These are phyloP conservation scores for Cercospora sp. DNA, from an alignment of 2,329 filamentous ascomycete genomes.

Conservation along the genomic window DNA sequence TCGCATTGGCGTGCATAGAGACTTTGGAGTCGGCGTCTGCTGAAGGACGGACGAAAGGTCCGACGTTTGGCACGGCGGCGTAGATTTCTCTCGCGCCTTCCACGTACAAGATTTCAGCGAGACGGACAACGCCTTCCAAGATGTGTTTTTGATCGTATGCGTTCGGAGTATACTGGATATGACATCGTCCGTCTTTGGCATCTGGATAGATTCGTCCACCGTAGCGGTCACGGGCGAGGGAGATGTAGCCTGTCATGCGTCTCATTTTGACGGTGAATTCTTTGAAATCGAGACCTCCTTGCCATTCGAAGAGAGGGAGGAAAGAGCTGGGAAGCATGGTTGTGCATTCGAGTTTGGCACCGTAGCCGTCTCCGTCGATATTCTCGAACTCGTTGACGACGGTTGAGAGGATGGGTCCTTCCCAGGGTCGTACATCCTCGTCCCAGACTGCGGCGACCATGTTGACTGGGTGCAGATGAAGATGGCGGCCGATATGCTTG, in stretches of 20 bases:
- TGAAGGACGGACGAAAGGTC: conserved; percentile 59
- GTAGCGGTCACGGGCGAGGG: conserved; percentile 74
- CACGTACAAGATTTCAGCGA: conserved; percentile 75
- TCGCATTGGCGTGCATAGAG: conserved; percentile 21
- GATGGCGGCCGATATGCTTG: conserved; percentile 75
- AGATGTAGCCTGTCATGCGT: conserved; percentile 71
- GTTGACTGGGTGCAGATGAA: conserved; percentile 75
- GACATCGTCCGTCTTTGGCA: conserved; percentile 60
- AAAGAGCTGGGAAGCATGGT: conserved; percentile 71
- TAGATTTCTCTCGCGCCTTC: conserved; percentile 80
- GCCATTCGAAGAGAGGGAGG: conserved; percentile 66
- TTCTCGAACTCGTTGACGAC: conserved; percentile 79
- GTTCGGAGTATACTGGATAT: conserved; percentile 70
- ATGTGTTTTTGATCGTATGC: conserved; percentile 71
- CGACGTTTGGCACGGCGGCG: conserved; percentile 61
- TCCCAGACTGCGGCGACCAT: conserved; percentile 63
- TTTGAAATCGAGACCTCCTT: conserved; percentile 70
- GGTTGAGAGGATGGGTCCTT: conserved; percentile 76
- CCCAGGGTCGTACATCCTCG: conserved; percentile 63
- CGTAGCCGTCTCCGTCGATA: conserved; percentile 76
- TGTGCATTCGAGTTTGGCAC: conserved; percentile 75
- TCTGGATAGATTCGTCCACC: conserved; percentile 73
- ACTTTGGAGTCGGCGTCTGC: conserved; percentile 22
- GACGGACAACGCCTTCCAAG: conserved; percentile 68
- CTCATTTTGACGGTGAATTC: conserved; percentile 66